Evolutionary conservation across 1,284 basidiomycete species (phyloP).

Genomic region (Cryptococcus floricola): DNA sequence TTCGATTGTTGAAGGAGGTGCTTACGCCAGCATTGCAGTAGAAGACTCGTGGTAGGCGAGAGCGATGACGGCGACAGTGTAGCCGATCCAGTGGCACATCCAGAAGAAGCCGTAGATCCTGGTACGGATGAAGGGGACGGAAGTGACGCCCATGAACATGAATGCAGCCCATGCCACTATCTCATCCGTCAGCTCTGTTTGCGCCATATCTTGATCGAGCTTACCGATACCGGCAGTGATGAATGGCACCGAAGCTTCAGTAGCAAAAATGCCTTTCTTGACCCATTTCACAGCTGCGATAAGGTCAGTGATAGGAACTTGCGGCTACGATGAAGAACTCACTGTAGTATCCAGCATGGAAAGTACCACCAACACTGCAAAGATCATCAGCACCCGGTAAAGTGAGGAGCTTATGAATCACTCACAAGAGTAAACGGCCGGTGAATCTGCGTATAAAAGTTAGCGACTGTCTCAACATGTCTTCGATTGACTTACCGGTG

Average conservation of each 20-base stretch:
- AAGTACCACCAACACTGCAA: constrained; percentile 6
- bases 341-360: constrained; percentile 8
- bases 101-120: constrained; percentile 36
- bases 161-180: constrained; percentile 29
- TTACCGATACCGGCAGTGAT: constrained; percentile 7
- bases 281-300: constrained; percentile 7
- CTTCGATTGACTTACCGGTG: constrained; percentile 2
- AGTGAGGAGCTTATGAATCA: neutral
- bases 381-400: neutral
- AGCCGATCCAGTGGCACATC: constrained; percentile 58
- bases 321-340: neutral
- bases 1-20: neutral
- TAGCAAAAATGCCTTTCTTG: constrained; percentile 4
- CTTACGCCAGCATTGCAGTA: constrained; percentile 58
- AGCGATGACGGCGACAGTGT: constrained; percentile 74
- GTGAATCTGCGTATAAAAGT: constrained; percentile 1
- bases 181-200: no score
- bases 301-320: neutral
- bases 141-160: constrained; percentile 33
- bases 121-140: constrained; percentile 40
- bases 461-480: neutral
- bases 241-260: neutral
- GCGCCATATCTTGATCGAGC: no score
- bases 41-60: constrained; percentile 78
- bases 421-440: constrained; percentile 6